phyloP scores from a whole-genome alignment of 1,284 basidiomycete genomes.

The Microbotryum saponariae region DNA sequence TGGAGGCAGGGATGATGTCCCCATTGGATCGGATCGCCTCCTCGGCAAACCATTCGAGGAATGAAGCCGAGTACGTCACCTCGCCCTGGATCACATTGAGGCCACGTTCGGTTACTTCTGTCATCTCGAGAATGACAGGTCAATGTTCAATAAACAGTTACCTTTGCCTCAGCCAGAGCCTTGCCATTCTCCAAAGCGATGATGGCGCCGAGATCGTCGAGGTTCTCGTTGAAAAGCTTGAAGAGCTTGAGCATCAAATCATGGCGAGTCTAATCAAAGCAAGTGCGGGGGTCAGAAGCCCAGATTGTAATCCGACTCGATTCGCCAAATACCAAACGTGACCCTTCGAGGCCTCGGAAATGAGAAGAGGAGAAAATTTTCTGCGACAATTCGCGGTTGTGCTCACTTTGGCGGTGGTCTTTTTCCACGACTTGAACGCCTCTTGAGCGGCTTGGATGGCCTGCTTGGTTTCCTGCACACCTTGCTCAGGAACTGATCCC shows the following conservation, averaged over 20 bases:
- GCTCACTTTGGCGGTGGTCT: constrained; percentile 46
- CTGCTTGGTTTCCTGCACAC: background rate
- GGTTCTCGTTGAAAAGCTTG: constrained; percentile 34
- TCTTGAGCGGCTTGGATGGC: background rate
- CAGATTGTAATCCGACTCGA: too few species aligned
- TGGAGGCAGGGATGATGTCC: constrained; percentile 72
- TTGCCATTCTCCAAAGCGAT: constrained; percentile 82
- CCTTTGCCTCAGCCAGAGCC: constrained; percentile 60
- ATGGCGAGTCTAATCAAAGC: too few species aligned
- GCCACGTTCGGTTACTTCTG: too few species aligned
- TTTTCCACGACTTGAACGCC: constrained; percentile 2
- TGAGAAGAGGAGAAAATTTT: background rate
- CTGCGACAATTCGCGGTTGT: constrained; percentile 32
- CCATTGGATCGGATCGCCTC: constrained; percentile 64
- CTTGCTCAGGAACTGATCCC: too few species aligned
- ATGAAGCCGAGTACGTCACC: constrained; percentile 16
- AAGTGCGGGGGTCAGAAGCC: too few species aligned
- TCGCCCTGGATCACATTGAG: constrained; percentile 41
- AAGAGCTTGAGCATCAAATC: constrained; percentile 1
- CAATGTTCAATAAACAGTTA: background rate
- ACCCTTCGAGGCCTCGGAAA: background rate
- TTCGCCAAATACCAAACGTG: too few species aligned
- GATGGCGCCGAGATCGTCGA: constrained; percentile 60
- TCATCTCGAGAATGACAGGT: too few species aligned
- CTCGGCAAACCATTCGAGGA: constrained; percentile 52